Base-by-base conservation (phyloP, 2,329 filamentous ascomycete species). In the Fusarium aywerte region DNA sequence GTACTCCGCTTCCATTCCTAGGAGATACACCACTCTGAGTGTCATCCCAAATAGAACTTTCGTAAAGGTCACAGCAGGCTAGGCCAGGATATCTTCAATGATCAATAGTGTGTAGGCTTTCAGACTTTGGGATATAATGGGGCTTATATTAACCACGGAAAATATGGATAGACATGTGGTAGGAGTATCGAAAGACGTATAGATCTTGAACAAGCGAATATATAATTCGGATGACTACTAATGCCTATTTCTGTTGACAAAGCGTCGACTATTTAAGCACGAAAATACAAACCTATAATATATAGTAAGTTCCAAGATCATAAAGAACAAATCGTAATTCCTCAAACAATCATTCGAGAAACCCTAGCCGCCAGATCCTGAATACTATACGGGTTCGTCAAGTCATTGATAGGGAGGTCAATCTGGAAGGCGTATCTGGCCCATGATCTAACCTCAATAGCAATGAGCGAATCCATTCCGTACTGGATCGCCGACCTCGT, bases 381-480 rank as follows among this genome's bases (percentile, higher is more conserved):
- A 20, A 71, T 71, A 31, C 68, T 71, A 16, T 71, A 71, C 12
- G 68, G 68, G 13, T 71, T 71, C 25, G 66, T 71, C 66, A 71
- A 50, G 13, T 71, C 68, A 55, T 65, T 71, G 40, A 71, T 71
- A 6, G 68, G 68, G 20, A 71, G 43, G 45, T 71, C 68, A 33
- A 71, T 71, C 63, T 71, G 68, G 49, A 71, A 71, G 10, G 68
- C 68, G 23, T 71, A 71, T 71, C 68, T 67, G 7, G 68, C 68
- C 68, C 68, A 71, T 18, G 68, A 71, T 5, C 68, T 61, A 32
- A 71, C 68, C 54, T 69, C 68, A 9, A 71, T 71, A 11, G 68
- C 68, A 51, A 71, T 71, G 15, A 71, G 68, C 13, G 68, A 71
- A 29, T 71, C 68, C 68, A 71, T 71, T 5, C 68, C 68, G 20